Evolutionary conservation across 495 filamentous ascomycete species (phyloP), one percentile per base, ranked within the genome.

Genomic region (Penicillium alfredii): DNA sequence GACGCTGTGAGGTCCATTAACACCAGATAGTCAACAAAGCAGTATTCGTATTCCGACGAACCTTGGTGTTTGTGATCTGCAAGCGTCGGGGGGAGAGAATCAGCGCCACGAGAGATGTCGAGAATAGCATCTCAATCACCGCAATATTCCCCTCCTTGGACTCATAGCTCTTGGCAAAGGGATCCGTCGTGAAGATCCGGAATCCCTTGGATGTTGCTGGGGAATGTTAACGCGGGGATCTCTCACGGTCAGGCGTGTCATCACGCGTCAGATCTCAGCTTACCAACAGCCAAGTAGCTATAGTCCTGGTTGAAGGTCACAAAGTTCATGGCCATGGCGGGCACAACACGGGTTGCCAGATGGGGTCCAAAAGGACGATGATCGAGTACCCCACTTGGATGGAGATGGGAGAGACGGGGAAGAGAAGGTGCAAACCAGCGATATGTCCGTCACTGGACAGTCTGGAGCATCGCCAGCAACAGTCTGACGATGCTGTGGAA

Each of bases 221-320:
- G 22, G 42, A 37, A 50, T 30, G 52, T 68, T 45, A 70, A 45
- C 34, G 47, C 35, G 48, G 49, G 30, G 24, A 24, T 27, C 12
- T 29, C 35, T 30, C n/a, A 33, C 13, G 4, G 18, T 1, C 9
- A 19, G 10, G 15, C 6, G 11, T 27, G 17, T 8, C 23, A n/a
- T 19, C 9, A 8, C n/a, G n/a, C n/a, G n/a, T n/a, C n/a, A n/a
- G n/a, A n/a, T n/a, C n/a, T n/a, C n/a, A n/a, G n/a, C 81, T 46
- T 68, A 86, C 87, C 90, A 45, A 95, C 87, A 67, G 89, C 92
- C 42, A 98, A 71, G 58, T 88, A 87, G 73, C 86, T 93, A 72
- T 94, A 85, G 73, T 98, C 92, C 68, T 98, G 92, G 64, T 98
- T 98, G 66, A 97, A 98, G 11, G 88, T 97, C 53, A 98, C 86